These are phyloP conservation scores for Rhododendron vialii DNA, from an alignment of 148 eudicot genomes.

Conservation along the genomic window DNA sequence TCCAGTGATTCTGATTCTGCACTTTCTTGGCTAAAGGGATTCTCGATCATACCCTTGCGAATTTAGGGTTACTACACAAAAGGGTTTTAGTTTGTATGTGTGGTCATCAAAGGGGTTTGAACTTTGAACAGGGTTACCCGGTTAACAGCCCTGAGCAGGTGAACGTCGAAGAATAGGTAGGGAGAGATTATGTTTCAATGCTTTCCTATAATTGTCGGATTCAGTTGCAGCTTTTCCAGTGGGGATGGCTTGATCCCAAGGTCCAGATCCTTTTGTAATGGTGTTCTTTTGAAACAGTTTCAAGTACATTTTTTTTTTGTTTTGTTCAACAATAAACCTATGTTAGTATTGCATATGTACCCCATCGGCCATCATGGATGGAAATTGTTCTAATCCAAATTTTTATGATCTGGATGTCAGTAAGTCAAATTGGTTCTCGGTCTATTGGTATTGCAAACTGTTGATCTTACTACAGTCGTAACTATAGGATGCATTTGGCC, in stretches of 20 bases:
- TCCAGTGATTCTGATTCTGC: neutral
- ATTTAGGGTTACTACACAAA: conserved; percentile 26
- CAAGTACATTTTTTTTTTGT: neutral
- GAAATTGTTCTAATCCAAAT: neutral
- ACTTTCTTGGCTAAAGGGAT: conserved; percentile 20
- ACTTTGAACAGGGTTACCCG: conserved; percentile 37
- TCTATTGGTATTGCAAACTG: neutral
- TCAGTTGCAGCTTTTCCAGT: conserved; percentile 36
- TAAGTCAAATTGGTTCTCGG: neutral
- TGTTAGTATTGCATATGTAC: neutral
- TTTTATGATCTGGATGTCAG: neutral
- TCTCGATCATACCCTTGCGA: conserved; percentile 27
- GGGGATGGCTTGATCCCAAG: conserved; percentile 30
- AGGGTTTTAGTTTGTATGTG: conserved; percentile 37
- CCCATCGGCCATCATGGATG: neutral
- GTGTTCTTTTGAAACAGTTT: neutral
- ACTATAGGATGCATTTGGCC: neutral
- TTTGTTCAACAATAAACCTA: neutral
- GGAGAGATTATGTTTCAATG: conserved; percentile 24
- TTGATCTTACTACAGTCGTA: neutral
- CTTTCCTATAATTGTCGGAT: conserved; percentile 37
- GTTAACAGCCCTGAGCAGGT: conserved; percentile 25
- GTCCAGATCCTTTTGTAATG: neutral
- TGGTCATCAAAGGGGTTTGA: conserved; percentile 17
- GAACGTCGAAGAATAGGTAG: conserved; percentile 27